Conservation (phyloP, 2,329 filamentous ascomycete species). For the Alternaria dauci region DNA sequence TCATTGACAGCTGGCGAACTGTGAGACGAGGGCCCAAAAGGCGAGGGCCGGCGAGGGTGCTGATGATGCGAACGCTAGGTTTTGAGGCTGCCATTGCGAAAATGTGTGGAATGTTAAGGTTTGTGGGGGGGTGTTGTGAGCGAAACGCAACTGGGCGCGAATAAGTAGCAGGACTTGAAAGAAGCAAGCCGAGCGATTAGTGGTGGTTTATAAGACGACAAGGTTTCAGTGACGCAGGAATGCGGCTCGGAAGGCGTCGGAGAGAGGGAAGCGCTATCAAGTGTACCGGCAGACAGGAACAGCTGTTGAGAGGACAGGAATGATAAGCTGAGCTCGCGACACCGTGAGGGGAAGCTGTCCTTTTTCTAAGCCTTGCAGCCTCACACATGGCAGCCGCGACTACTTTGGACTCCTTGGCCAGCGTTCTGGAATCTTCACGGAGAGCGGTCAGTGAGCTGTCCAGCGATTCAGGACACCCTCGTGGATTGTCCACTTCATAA, state of each 20-base stretch:
- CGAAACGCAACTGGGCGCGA: background rate
- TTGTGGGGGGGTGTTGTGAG: background rate
- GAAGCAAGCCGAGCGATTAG: conserved; percentile 6
- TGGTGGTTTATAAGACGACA: conserved; percentile 8
- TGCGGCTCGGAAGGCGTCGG: conserved; percentile 9
- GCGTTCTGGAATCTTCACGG: conserved; percentile 9
- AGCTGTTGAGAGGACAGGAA: conserved; percentile 11
- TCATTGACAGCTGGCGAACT: conserved; percentile 66
- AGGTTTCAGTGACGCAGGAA: conserved; percentile 5
- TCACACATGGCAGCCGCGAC: conserved; percentile 5
- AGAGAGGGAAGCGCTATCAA: conserved; percentile 7
- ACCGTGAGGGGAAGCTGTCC: conserved; percentile 25
- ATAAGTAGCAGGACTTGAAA: background rate
- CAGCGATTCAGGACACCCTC: conserved; percentile 13
- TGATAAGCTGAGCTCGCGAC: conserved; percentile 8
- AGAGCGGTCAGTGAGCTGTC: conserved; percentile 20
- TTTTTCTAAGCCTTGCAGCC: conserved; percentile 20
- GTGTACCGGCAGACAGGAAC: conserved; percentile 3
- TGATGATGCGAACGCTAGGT: conserved; percentile 19
- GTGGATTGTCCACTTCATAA: conserved; percentile 9
- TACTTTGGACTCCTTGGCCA: conserved; percentile 12
- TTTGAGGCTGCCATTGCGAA: conserved; percentile 20
- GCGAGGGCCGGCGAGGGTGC: conserved; percentile 55
- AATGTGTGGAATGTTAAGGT: conserved; percentile 5
- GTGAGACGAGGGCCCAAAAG: conserved; percentile 52